A percentile compares a stretch with the other conserved stretches of the same genome.
These are phyloP conservation scores for Rhynchosporium secalis DNA, from an alignment of 2,329 filamentous ascomycete species.

Conservation along the genomic window DNA sequence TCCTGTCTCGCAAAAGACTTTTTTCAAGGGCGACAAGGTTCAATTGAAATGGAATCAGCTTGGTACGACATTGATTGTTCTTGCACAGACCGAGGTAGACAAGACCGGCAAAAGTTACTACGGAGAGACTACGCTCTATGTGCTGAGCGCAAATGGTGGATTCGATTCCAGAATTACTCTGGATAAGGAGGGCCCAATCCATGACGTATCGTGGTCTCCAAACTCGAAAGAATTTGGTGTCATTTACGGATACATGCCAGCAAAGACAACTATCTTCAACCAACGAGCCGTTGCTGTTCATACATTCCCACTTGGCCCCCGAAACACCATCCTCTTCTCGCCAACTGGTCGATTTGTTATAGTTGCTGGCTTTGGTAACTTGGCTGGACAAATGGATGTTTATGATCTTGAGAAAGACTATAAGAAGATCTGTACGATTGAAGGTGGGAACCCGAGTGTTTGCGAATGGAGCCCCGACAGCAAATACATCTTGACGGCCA, in stretches of 20 bases:
- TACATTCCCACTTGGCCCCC: conserved; percentile 80
- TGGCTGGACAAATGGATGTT: conserved; percentile 96
- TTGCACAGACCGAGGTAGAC: conserved; percentile 97
- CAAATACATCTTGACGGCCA: conserved; percentile 94
- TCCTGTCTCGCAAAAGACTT: conserved; percentile 94
- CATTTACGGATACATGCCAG: conserved; percentile 98
- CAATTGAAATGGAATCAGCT: conserved; percentile 97
- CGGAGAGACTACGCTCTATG: conserved; percentile 94
- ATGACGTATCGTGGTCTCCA: conserved; percentile 97
- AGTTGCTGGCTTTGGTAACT: conserved; percentile 94
- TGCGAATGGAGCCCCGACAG: conserved; percentile 98
- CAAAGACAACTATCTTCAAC: conserved; percentile 98
- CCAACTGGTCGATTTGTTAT: conserved; percentile 90
- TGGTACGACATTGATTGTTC: conserved; percentile 87
- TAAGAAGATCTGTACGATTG: conserved; percentile 87
- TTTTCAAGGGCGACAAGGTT: conserved; percentile 99
- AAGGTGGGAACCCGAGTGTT: conserved; percentile 92
- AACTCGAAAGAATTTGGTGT: conserved; percentile 98
- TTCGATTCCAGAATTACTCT: conserved; percentile 91
- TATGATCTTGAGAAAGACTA: conserved; percentile 96
- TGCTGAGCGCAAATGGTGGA: conserved; percentile 85
- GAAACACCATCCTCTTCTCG: conserved; percentile 95
- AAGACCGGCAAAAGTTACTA: conserved; percentile 99
- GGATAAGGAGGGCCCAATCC: conserved; percentile 96
- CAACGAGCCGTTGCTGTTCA: conserved; percentile 79